Conservation (phyloP, 176 grass and related monocot species). For the Cenchrus fungigraminus region DNA sequence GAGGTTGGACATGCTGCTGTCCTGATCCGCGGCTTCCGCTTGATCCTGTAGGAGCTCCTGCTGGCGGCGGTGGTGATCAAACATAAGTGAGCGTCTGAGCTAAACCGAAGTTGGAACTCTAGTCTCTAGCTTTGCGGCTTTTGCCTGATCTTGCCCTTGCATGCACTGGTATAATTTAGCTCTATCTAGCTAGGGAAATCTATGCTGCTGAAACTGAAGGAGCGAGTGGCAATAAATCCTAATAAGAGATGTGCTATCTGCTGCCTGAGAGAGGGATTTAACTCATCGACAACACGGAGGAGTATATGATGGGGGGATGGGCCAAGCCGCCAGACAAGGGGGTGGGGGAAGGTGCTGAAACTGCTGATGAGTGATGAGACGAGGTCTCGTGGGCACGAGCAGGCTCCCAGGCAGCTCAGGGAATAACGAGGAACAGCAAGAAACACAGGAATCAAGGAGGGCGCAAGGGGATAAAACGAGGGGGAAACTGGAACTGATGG, state of each 20-base stretch:
- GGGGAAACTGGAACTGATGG: slow-evolving; percentile 25
- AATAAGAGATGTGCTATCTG: too few relatives aligned
- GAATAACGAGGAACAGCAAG: slow-evolving; percentile 47
- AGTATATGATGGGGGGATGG: neutral
- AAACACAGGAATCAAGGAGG: slow-evolving; percentile 53
- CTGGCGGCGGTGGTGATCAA: slow-evolving; percentile 26
- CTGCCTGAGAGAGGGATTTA: neutral
- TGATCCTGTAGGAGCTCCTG: slow-evolving; percentile 1
- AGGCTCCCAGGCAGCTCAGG: neutral
- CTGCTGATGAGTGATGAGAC: too few relatives aligned
- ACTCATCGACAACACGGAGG: slow-evolving; percentile 45
- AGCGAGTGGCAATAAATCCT: neutral
- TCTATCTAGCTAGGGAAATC: too few relatives aligned
- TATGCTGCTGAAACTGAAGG: too few relatives aligned
- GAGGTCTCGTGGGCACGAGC: too few relatives aligned
- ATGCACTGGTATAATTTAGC: neutral
- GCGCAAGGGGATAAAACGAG: slow-evolving; percentile 35
- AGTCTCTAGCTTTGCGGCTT: neutral
- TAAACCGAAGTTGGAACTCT: too few relatives aligned
- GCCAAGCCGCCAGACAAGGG: neutral
- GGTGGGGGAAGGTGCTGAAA: neutral
- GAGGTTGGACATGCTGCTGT: slow-evolving; percentile 62
- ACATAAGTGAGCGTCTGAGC: slow-evolving; percentile 1
- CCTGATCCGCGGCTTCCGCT: slow-evolving; percentile 33
- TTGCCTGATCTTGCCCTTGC: slow-evolving; percentile 27